These are phyloP conservation scores for Lanmaoa rubissima DNA, from an alignment of 768 basidiomycete genomes.

Conservation along the genomic window DNA sequence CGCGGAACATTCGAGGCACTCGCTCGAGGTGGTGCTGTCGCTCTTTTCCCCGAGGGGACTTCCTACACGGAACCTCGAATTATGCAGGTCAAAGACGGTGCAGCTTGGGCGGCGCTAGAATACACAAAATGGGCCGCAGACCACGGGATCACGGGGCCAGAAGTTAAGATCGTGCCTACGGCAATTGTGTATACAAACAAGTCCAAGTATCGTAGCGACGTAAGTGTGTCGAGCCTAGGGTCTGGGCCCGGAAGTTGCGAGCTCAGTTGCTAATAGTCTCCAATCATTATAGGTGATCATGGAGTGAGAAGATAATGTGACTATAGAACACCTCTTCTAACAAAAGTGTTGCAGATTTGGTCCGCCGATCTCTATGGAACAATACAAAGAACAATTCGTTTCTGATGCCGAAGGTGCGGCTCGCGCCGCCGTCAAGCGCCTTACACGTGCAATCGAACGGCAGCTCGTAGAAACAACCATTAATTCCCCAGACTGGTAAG, in stretches of 20 bases:
- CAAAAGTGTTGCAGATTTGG: constrained; percentile 60
- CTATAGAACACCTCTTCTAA: constrained; percentile 11
- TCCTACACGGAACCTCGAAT: constrained; percentile 93
- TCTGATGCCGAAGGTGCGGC: constrained; percentile 63
- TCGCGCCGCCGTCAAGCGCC: constrained; percentile 79
- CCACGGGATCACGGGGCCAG: constrained; percentile 43
- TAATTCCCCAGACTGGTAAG: constrained; percentile 93
- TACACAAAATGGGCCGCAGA: constrained; percentile 77
- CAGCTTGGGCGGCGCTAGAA: constrained; percentile 93
- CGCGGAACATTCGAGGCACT: constrained; percentile 87
- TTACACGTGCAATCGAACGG: constrained; percentile 72
- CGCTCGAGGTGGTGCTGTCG: constrained; percentile 76
- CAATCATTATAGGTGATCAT: constrained; percentile 56
- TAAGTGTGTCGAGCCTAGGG: constrained; percentile 43
- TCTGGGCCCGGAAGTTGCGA: not conserved
- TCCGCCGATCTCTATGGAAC: constrained; percentile 70
- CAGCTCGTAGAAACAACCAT: constrained; percentile 76
- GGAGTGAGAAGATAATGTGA: constrained; percentile 47
- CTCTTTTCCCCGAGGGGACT: constrained; percentile 92
- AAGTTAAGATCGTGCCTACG: constrained; percentile 70
- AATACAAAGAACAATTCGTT: constrained; percentile 75
- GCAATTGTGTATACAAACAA: constrained; percentile 96
- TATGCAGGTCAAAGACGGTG: constrained; percentile 91
- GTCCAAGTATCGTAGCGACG: constrained; percentile 88
- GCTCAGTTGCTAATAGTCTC: constrained; percentile 14